Percentiles rank a stretch among this genome's conserved stretches.
phyloP scores from a whole-genome alignment of 257 asterid genomes.

The Solanum chiquidenum region DNA sequence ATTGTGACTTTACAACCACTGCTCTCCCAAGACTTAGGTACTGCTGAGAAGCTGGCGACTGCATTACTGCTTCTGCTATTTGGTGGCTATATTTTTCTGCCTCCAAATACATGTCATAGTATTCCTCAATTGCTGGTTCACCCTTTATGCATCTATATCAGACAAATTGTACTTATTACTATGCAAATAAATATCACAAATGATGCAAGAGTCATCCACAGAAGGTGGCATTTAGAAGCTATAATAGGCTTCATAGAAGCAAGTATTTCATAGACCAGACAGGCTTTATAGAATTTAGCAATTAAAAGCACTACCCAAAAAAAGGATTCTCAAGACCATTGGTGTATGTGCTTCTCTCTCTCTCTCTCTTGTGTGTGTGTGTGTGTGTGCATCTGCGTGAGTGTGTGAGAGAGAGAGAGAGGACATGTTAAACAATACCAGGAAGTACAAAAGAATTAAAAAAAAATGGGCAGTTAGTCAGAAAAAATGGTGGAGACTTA shows the following conservation, averaged over 20 bases:
- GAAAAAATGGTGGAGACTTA: not conserved
- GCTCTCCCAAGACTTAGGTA: conserved; percentile 74
- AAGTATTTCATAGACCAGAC: not conserved
- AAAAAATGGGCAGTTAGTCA: not conserved
- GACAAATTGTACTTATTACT: not conserved
- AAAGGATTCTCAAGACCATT: not conserved
- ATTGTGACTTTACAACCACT: conserved; percentile 69
- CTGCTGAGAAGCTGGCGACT: conserved; percentile 56
- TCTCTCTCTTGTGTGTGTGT: not conserved
- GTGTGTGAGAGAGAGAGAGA: not conserved
- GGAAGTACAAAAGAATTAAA: not conserved
- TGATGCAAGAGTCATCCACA: not conserved
- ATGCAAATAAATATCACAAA: not conserved
- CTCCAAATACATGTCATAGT: conserved; percentile 62
- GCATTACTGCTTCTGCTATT: conserved; percentile 72
- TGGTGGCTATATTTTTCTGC: conserved; percentile 41
- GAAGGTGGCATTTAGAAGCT: not conserved
- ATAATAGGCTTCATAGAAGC: not conserved
- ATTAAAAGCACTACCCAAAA: not conserved
- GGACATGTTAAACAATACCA: not conserved
- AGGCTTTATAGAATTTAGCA: not conserved
- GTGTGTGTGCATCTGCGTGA: too few relatives aligned
- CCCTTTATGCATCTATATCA: conserved; percentile 86
- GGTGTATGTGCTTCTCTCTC: not conserved
- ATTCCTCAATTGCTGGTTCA: conserved; percentile 94